Evolutionary conservation across 768 basidiomycete species (phyloP).

Genomic region (Lentinula edodes): DNA sequence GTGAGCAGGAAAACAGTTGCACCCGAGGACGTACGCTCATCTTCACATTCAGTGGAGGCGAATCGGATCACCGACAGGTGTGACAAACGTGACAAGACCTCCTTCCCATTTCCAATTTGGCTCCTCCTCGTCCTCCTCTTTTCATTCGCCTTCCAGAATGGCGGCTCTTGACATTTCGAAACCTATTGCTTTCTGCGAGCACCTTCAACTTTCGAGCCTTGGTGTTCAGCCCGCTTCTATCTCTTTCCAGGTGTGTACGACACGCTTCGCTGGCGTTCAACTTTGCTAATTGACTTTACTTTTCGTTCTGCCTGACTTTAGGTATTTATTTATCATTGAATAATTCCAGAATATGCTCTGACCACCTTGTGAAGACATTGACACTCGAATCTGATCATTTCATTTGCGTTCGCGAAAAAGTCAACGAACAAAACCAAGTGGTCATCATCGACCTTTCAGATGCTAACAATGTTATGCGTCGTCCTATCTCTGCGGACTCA

Average conservation of each 20-base stretch:
- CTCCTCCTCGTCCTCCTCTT: background rate
- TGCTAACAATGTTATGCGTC: constrained; percentile 93
- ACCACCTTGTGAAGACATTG: constrained; percentile 51
- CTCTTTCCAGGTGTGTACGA: constrained; percentile 81
- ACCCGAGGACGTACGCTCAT: background rate
- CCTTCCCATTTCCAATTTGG: background rate
- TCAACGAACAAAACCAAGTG: constrained; percentile 93
- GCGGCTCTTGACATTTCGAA: constrained; percentile 50
- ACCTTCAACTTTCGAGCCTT: constrained; percentile 90
- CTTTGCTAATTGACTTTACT: constrained; percentile 5
- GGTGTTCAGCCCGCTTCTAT: constrained; percentile 96
- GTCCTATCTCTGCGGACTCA: constrained; percentile 97
- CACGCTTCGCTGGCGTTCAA: constrained; percentile 24
- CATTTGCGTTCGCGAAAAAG: constrained; percentile 95
- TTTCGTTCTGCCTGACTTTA: constrained; percentile 9
- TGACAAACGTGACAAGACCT: background rate
- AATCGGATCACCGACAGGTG: background rate
- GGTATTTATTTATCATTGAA: constrained; percentile 21
- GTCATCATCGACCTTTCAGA: constrained; percentile 98
- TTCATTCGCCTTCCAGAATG: constrained; percentile 24
- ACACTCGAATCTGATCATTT: constrained; percentile 98
- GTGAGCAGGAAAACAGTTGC: background rate
- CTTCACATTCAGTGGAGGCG: background rate
- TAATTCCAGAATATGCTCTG: background rate
- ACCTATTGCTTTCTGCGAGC: constrained; percentile 87